Conservation (phyloP, 2,329 filamentous ascomycete species). For the Microsporum audouinii region DNA sequence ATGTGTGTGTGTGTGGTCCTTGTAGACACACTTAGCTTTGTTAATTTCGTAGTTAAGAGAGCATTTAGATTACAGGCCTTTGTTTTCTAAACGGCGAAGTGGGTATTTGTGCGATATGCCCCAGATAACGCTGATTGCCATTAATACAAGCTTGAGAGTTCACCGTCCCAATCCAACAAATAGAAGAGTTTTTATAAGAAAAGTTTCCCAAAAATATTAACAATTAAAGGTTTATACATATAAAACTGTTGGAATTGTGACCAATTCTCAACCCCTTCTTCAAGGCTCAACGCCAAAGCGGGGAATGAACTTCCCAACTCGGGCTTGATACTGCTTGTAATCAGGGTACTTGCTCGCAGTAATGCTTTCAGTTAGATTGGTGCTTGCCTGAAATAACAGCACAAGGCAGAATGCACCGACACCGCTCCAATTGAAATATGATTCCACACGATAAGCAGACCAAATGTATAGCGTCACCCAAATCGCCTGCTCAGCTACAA, state of each 20-base stretch:
- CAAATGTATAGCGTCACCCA: constrained; percentile 86
- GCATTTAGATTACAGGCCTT: neutral
- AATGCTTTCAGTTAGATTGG: constrained; percentile 73
- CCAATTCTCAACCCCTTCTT: neutral
- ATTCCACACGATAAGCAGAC: constrained; percentile 63
- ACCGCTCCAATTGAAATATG: constrained; percentile 66
- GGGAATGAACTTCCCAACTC: constrained; percentile 76
- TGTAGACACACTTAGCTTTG: neutral
- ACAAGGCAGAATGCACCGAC: constrained; percentile 59
- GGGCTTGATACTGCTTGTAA: constrained; percentile 70
- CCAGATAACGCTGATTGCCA: neutral
- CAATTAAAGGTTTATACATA: neutral
- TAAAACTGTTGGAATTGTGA: neutral
- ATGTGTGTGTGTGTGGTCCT: neutral
- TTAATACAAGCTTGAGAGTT: neutral
- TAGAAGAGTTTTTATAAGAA: neutral
- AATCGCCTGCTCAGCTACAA: constrained; percentile 78
- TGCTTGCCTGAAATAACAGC: constrained; percentile 78
- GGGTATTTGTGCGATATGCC: neutral
- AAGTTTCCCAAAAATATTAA: neutral
- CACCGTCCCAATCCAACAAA: neutral
- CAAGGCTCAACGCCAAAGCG: constrained; percentile 13
- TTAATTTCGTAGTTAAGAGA: neutral
- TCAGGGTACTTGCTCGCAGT: constrained; percentile 75
- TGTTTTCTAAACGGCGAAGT: neutral